Base-by-base conservation (phyloP, 139 green algal species). In the Tetraselmis chui region DNA sequence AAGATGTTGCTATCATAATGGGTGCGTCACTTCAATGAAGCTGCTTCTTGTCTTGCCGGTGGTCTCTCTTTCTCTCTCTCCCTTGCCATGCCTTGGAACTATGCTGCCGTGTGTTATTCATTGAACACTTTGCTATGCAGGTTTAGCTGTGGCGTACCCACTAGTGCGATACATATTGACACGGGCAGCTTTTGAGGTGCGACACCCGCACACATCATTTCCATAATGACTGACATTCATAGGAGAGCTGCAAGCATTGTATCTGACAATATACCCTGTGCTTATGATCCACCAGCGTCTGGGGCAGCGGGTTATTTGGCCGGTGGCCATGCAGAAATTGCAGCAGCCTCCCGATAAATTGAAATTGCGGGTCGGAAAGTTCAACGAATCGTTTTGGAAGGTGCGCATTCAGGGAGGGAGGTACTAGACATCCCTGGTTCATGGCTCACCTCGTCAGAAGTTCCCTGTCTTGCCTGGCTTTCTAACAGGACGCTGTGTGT, bases 331-430 rank as follows among this genome's bases (percentile, higher is more conserved):
- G 45, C 11, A 5, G 45, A n/a, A n/a, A n/a, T n/a, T n/a, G n/a
- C n/a, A n/a, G n/a, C 45, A 67, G 45, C 45, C 18, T 5, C 45
- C 45, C 11, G 45, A 67, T 18, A 67, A 67, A 18, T 5, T 67
- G 45, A 67, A 67, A 18, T 18, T 67, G 45, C 45, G 45, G 11
- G 11, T 85, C 0, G 29, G 81, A 0, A 91, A 91, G 77, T 85
- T 90, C 31, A 81, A 81, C 58, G 88, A 91, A 59, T 89, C 88
- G 0, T 32, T 90, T 0, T 91, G 88, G 88, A 91, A 91, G 88
- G 88, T 91, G 32, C 0, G 79, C 1, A 27, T 26, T 2, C 25
- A n/a, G 1, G 23, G 26, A 59, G 23, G 25, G 28, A 23, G n/a
- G n/a, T n/a, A n/a, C n/a, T n/a, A n/a, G n/a, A n/a, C n/a, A 26